Evolutionary conservation across 1,284 basidiomycete species (phyloP), one percentile per base, ranked within the genome.

Genomic region (Ganoderma boninense): DNA sequence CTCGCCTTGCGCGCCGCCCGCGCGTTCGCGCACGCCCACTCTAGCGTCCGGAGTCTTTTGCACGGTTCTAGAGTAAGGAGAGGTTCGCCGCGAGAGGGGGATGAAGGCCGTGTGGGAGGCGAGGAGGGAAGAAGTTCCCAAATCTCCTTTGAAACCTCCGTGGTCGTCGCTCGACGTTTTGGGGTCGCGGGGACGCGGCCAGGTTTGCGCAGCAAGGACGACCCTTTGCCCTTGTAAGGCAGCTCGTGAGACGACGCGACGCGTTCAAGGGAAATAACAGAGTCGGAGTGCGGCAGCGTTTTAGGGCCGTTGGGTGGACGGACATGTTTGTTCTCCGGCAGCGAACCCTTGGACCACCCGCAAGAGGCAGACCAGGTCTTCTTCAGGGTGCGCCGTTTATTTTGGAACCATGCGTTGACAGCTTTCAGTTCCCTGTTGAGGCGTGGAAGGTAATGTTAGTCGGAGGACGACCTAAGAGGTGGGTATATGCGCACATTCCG

Each of bases 361-460:
- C 69, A 70, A 23, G 43, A 52, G 11, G 74, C 75, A 10, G 75
- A 73, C 62, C 78, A 75, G 67, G 80, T 79, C 72, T 82, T 84
- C 72, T 85, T 87, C 62, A 82, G 68, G 57, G 80, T 83, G 70
- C 87, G 83, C 11, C 86, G 84, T 75, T 83, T 86, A 74, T 87
- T 87, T 78, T 87, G 85, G 73, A 86, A 87, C 85, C 85, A 87
- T 52, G 87, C 83, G 66, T 84, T 86, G 70, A 87, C 76, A 11
- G 85, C 84, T 78, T 86, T 87, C 75, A 85, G 76, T 64, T 86
- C 83, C 79, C 84, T 86, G 64, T 23, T 64, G 74, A 43, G 62
- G 69, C 43, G 4, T 32, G 43, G 13, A 13, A 18, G 32, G 38
- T 14, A 44, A n/a, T 6, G 29, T 40, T 54, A 32, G 38, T 32